phyloP scores from a whole-genome alignment of 2,329 filamentous ascomycete species.

The Colletotrichum gigasporum region DNA sequence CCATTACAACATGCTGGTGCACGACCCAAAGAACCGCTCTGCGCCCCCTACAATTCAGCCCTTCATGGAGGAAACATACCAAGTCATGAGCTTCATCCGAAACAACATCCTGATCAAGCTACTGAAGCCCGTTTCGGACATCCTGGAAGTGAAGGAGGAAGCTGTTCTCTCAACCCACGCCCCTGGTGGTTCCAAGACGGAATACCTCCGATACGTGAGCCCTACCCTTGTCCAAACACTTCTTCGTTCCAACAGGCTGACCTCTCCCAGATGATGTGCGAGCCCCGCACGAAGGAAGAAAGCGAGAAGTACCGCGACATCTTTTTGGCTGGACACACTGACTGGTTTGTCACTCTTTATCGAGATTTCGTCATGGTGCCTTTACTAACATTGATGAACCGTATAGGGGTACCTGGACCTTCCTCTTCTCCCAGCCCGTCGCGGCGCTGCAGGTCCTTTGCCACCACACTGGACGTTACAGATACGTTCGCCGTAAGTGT shows the following conservation, averaged over 20 bases:
- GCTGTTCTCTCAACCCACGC: conserved; percentile 46
- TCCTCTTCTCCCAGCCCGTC: conserved; percentile 50
- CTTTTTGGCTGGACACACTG: conserved; percentile 51
- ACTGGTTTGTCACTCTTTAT: conserved; percentile 44
- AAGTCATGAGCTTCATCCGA: conserved; percentile 40
- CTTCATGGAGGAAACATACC: conserved; percentile 36
- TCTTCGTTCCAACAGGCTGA: background rate
- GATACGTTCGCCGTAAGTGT: conserved; percentile 42
- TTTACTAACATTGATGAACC: no score
- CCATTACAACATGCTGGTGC: conserved; percentile 20
- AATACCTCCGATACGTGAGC: conserved; percentile 47
- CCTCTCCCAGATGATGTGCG: conserved; percentile 45
- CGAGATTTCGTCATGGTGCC: no score
- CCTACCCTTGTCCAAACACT: background rate
- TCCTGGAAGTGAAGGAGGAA: conserved; percentile 48
- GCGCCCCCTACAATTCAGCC: conserved; percentile 35
- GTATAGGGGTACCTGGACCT: conserved; percentile 44
- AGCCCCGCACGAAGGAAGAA: conserved; percentile 44
- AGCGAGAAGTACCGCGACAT: conserved; percentile 47
- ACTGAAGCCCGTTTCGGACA: conserved; percentile 48
- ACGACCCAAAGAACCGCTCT: conserved; percentile 40
- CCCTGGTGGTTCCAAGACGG: conserved; percentile 45
- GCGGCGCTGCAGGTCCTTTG: conserved; percentile 49
- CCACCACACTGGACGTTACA: conserved; percentile 43
- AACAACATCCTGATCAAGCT: conserved; percentile 42